Evolutionary conservation across 1,284 basidiomycete species (phyloP), one percentile per base, ranked within the genome.

Genomic region (Cryptococcus floricola): DNA sequence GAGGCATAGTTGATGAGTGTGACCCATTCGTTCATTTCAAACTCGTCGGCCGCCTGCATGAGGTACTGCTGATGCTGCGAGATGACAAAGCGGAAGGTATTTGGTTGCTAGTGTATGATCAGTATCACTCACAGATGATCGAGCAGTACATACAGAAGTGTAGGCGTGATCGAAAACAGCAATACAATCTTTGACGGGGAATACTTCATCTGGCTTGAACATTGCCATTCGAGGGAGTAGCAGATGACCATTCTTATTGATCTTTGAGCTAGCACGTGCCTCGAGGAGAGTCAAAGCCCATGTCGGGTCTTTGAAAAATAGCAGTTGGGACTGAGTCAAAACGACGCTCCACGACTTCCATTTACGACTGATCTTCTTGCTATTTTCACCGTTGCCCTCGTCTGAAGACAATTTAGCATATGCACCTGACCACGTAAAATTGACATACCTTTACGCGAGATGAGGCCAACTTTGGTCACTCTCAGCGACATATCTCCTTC

Each of bases 1-100:
- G 91, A 88, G 7, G 91, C 93, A 72, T 96, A 98, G 77, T 98
- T 98, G 73, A 98, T 92, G 45, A 85, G 82, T 37, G 87, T 83
- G 62, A 98, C 87, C 95, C 95, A 98, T 61, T 88, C 84, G 70
- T 95, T 89, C 81, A 92, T 84, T 61, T 94, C 89, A 49, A 79
- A 76, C 64, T 88, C 86, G 66, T 84, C 82, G 12, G 81, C 72
- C 4, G 89, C 83, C 70, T 92, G 89, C 44, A 98, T 80, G 31
- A 98, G 83, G 61, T 87, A 85, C 63, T 94, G 89, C 4, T 57
- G 50, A 7, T 56, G 57, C 63, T 87, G 84, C 4, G 84, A 80
- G 71, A 89, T 82, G 42, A 87, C 80, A 61, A 98, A 82, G 23
- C 91, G 86, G 74, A 97, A 87, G 1, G 89, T 86, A 70, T 88